Percentiles rank a stretch among this genome's conserved stretches.
phyloP scores from a whole-genome alignment of 176 grass and related monocot genomes.

The Oryza meridionalis region DNA sequence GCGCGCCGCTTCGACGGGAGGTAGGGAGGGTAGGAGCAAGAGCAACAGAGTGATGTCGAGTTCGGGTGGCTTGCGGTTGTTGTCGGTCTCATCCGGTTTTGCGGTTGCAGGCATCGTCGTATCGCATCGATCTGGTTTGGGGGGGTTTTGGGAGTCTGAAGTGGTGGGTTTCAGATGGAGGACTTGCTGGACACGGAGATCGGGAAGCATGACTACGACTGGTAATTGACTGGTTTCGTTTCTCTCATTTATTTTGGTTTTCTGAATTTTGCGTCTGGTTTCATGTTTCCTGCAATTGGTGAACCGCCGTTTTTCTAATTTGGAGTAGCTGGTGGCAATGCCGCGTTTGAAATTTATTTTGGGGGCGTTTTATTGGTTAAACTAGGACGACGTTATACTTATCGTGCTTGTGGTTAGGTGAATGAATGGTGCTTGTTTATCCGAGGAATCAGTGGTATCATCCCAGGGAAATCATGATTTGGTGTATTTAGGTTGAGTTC shows the following conservation, averaged over 20 bases:
- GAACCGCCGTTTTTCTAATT: not conserved
- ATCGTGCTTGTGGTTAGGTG: not conserved
- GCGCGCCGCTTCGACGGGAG: constrained; percentile 13
- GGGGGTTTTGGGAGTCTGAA: not conserved
- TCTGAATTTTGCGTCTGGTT: not conserved
- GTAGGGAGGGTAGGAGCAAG: not conserved
- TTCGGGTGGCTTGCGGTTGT: not conserved
- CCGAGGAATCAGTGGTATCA: not conserved
- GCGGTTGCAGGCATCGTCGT: constrained; percentile 16
- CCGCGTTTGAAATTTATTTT: not conserved
- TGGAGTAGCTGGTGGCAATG: not conserved
- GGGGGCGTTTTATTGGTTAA: not conserved
- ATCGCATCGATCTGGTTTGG: not conserved
- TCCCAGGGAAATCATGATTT: not conserved
- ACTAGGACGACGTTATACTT: not conserved
- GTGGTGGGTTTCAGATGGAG: constrained; percentile 55
- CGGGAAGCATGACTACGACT: constrained; percentile 99
- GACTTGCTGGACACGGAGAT: constrained; percentile 81
- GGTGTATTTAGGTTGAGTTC: not conserved
- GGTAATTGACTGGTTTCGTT: constrained; percentile 56
- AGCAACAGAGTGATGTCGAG: not conserved
- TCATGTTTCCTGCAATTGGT: not conserved
- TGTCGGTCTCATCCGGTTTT: fast-evolving
- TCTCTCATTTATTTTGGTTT: not conserved
- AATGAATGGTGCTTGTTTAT: not conserved